Conservation (phyloP, 495 filamentous ascomycete species). For the Penicillium argentinense region DNA sequence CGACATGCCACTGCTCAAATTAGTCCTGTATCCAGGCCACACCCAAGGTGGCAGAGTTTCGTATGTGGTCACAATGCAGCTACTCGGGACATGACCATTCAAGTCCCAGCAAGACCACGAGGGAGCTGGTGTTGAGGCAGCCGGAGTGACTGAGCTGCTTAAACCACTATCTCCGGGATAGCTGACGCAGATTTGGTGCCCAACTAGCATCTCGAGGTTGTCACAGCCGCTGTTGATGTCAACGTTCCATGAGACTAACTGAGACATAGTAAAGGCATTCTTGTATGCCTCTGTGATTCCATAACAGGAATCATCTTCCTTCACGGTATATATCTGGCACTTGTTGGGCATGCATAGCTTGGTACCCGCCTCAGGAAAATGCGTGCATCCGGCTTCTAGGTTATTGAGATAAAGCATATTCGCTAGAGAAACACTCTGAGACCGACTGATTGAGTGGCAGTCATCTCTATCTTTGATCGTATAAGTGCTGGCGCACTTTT, state of each 20-base stretch:
- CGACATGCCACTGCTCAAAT: too few species aligned
- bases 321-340: background rate
- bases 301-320: background rate
- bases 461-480: background rate
- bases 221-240: background rate
- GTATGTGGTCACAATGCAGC: too few species aligned
- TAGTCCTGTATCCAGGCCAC: too few species aligned
- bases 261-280: background rate
- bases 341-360: background rate
- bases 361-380: background rate
- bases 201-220: background rate
- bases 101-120: too few species aligned
- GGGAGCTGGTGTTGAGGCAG: too few species aligned
- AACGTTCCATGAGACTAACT: background rate
- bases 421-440: background rate
- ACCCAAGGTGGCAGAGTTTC: too few species aligned
- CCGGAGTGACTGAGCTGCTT: too few species aligned
- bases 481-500: background rate
- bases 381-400: background rate
- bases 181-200: background rate
- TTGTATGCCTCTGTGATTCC: background rate
- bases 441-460: background rate
- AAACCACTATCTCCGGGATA: background rate
- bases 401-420: background rate
- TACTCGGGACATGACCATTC: too few species aligned